phyloP scores from a whole-genome alignment of 306 rosid genomes.

The Casuarina equisetifolia region DNA sequence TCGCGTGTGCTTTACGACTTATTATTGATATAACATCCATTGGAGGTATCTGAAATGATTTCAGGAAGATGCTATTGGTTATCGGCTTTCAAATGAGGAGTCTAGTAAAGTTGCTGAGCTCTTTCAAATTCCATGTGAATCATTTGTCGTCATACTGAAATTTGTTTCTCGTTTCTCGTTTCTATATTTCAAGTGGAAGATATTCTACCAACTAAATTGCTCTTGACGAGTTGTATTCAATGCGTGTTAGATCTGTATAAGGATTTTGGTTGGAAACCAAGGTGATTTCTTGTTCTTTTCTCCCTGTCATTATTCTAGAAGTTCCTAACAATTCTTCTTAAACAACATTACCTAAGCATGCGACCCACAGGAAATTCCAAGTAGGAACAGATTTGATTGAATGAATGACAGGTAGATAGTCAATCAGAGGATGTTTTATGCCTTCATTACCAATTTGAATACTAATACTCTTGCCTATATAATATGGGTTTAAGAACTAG shows the following conservation, averaged over 20 bases:
- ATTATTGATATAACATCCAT: background rate
- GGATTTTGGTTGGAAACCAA: slow-evolving; percentile 15
- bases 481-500: background rate
- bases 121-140: slow-evolving; percentile 18
- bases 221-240: slow-evolving; percentile 3
- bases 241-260: background rate
- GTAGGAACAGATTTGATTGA: background rate
- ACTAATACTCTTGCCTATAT: background rate
- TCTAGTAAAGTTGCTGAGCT: background rate
- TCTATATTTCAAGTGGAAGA: slow-evolving; percentile 24
- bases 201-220: slow-evolving; percentile 6
- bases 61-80: background rate
- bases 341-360: background rate
- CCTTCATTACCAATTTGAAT: background rate
- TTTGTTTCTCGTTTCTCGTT: background rate
- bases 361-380: background rate
- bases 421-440: background rate
- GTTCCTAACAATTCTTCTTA: background rate
- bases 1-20: background rate
- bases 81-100: background rate
- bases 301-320: slow-evolving; percentile 19
- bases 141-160: slow-evolving; percentile 30
- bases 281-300: slow-evolving; percentile 17
- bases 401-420: slow-evolving; percentile 5
- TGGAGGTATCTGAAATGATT: background rate